These are phyloP conservation scores for Paramecium tetraurelia DNA, from an alignment of 73 alveolate species.

Conservation along the genomic window DNA sequence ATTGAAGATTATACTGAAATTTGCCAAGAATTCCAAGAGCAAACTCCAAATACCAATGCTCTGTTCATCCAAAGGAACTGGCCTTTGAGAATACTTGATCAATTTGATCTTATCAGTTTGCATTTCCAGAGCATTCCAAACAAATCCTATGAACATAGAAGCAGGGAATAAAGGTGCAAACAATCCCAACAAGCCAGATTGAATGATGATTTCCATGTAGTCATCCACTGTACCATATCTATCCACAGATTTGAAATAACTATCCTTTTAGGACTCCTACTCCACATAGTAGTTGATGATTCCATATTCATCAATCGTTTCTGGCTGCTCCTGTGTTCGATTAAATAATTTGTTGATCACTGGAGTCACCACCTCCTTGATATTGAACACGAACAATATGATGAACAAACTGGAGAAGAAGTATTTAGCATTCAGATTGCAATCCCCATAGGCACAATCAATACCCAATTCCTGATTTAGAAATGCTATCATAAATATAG, in stretches of 20 bases:
- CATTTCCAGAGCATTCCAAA: slow-evolving; percentile 58
- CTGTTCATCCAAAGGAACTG: slow-evolving; percentile 53
- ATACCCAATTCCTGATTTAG: slow-evolving; percentile 6
- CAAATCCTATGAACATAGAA: slow-evolving; percentile 51
- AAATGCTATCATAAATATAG: slow-evolving; percentile 40
- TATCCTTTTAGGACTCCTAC: slow-evolving; percentile 41
- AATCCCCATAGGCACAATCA: slow-evolving; percentile 50
- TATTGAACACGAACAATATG: slow-evolving; percentile 8
- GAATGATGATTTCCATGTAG: slow-evolving; percentile 46
- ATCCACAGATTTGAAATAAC: slow-evolving; percentile 51
- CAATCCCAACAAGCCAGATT: slow-evolving; percentile 37
- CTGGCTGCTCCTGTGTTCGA: neutral
- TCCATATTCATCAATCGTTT: neutral
- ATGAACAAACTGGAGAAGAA: slow-evolving; percentile 43
- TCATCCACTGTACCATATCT: slow-evolving; percentile 62
- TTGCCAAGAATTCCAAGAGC: slow-evolving; percentile 31
- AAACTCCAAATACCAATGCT: slow-evolving; percentile 55
- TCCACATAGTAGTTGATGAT: neutral
- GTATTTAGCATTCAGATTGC: slow-evolving; percentile 32
- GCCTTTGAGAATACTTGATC: slow-evolving; percentile 44
- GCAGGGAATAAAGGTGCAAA: slow-evolving; percentile 58
- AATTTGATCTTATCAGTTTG: slow-evolving; percentile 54
- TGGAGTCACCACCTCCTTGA: neutral
- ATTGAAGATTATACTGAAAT: slow-evolving; percentile 27
- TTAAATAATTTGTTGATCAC: neutral